These are phyloP conservation scores for Yamadazyma pseudoaaseri DNA, from an alignment of 1,139 yeast species.

Conservation along the genomic window DNA sequence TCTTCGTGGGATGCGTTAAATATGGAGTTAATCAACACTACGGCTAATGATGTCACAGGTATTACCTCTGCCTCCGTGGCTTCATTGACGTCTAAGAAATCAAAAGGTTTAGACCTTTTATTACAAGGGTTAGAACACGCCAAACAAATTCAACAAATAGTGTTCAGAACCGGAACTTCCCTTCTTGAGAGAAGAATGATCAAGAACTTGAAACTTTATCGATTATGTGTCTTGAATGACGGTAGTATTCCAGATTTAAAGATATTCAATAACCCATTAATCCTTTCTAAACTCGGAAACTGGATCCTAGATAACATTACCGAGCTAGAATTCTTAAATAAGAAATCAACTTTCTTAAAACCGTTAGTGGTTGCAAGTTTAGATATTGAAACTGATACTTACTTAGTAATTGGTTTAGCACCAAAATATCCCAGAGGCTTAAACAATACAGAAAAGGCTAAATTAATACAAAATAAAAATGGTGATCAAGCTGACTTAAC, in stretches of 20 bases:
- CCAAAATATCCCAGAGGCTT: slow-evolving; percentile 75
- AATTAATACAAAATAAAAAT: slow-evolving; percentile 26
- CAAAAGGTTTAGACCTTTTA: slow-evolving; percentile 57
- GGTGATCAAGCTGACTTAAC: slow-evolving; percentile 19
- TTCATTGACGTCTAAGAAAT: slow-evolving; percentile 22
- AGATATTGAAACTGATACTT: slow-evolving; percentile 72
- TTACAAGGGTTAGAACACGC: slow-evolving; percentile 77
- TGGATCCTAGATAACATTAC: slow-evolving; percentile 93
- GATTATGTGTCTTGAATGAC: slow-evolving; percentile 86
- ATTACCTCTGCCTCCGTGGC: slow-evolving; percentile 6
- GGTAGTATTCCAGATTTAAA: slow-evolving; percentile 74
- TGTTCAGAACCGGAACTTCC: slow-evolving; percentile 86
- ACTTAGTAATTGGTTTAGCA: slow-evolving; percentile 86
- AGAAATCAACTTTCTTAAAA: slow-evolving; percentile 44
- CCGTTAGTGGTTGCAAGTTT: slow-evolving; percentile 90
- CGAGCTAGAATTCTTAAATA: slow-evolving; percentile 58
- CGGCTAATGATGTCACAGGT: slow-evolving; percentile 14
- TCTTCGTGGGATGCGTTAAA: slow-evolving; percentile 87
- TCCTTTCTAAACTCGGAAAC: slow-evolving; percentile 76
- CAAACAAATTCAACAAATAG: slow-evolving; percentile 75
- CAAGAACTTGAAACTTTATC: slow-evolving; percentile 74
- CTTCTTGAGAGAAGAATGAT: slow-evolving; percentile 78
- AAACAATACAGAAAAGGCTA: slow-evolving; percentile 44
- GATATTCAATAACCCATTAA: slow-evolving; percentile 80
- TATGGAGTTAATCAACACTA: slow-evolving; percentile 31